Conservation (phyloP, 805 yeast species). For the Kodamaea jinghongensis region DNA sequence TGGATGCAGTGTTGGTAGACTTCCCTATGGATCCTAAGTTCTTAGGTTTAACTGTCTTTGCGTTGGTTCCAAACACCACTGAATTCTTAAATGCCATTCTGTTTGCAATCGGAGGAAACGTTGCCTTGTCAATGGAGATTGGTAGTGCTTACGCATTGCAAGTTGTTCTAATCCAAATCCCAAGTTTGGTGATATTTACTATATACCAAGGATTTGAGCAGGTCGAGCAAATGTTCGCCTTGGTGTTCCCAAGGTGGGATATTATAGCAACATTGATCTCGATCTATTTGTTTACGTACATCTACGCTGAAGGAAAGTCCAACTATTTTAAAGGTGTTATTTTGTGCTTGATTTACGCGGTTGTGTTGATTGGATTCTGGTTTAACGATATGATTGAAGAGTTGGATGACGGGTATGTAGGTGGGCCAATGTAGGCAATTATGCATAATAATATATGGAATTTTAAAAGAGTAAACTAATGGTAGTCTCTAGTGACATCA, state of each 20-base stretch:
- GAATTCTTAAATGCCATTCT: slow-evolving; percentile 96
- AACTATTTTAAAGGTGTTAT: slow-evolving; percentile 95
- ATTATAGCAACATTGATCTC: slow-evolving; percentile 79
- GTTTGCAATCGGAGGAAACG: slow-evolving; percentile 93
- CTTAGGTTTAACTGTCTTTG: slow-evolving; percentile 90
- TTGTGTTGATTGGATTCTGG: slow-evolving; percentile 78
- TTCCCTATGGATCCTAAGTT: slow-evolving; percentile 89
- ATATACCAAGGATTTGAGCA: slow-evolving; percentile 43
- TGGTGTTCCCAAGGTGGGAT: slow-evolving; percentile 96
- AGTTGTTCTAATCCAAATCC: slow-evolving; percentile 90
- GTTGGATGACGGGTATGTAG: slow-evolving; percentile 23
- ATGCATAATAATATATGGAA: no score
- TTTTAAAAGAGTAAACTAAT: no score
- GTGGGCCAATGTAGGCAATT: slow-evolving; percentile 4
- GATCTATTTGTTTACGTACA: slow-evolving; percentile 85
- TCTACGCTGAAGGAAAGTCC: slow-evolving; percentile 95
- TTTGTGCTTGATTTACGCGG: slow-evolving; percentile 71
- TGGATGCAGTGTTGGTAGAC: slow-evolving; percentile 75
- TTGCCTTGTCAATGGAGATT: slow-evolving; percentile 94
- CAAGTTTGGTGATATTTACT: slow-evolving; percentile 80
- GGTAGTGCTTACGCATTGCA: slow-evolving; percentile 97
- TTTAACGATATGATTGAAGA: slow-evolving; percentile 45
- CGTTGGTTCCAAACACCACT: slow-evolving; percentile 94
- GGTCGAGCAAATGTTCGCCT: slow-evolving; percentile 58
- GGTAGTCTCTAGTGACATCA: no score